Base-by-base conservation (phyloP, 345 rosid species). In the Rhizophora apiculata region DNA sequence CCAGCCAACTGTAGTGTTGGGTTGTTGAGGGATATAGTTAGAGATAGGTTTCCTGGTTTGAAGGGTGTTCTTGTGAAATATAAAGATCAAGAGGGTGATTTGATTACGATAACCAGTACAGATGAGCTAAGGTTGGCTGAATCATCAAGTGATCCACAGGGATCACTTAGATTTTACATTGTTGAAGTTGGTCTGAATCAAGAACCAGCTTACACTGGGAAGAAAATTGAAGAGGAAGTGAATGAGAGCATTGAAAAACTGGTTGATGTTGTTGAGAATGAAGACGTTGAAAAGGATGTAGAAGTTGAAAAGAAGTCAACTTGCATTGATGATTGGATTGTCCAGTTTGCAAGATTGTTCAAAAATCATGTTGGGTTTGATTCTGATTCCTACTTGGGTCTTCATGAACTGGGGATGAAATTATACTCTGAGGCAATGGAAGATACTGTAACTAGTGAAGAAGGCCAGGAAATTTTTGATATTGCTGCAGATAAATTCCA, bases 311-410 rank as follows among this genome's bases (percentile, higher is more conserved):
- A 74, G 55, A 78, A 72, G 21, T 65, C 89, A 24, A 71, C 65
- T 66, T 76, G 82, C 68, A 71, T 80, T 63, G 98, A 95, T 63
- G 88, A 85, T 73, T 95, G 99, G 99, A 85, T 95, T 78, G 77
- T 81, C 58, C 92, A 90, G 85, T 95, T 95, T 84, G 97, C 99
- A 4, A 84, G 88, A 27, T 71, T 95, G 70, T 95, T 95, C 73
- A 90, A 89, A 80, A 95, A 92, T 68, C 98, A 95, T 68, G 97
- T 92, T 8, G 99, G 99, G 58, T 89, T 96, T 62, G 96, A 92
- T 80, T 92, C 99, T 65, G 98, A 96, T 87, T 80, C 97, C 1
- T 96, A 77, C 79, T 76, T 96, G 86, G 87, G 90, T 85, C 93
- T 96, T 76, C 99, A 92, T 80, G 96, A 89, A 71, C 78, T 90